Base-by-base conservation (phyloP, 208 protist genomes). In the Crithidia bombi region DNA sequence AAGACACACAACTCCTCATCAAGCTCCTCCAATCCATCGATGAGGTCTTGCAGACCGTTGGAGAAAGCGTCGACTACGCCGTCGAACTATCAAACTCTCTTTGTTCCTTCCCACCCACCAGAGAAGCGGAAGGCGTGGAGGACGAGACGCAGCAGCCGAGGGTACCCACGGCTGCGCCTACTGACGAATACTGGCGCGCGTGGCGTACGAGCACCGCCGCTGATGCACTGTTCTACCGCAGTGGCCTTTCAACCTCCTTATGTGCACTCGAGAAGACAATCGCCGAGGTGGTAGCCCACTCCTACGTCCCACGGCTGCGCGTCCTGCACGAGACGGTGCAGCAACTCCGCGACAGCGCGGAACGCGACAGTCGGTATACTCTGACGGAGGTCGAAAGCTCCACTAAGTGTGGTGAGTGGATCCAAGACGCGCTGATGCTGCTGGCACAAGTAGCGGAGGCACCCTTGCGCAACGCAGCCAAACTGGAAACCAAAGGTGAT, bases 171-270 rank as follows among this genome's bases (percentile, higher is more conserved):
- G 21, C 9, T 17, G 12, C 23, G 3, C 63, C 63, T 5, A 52
- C 49, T 0, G 28, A 23, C 19, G 35, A 7, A 9, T 59, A 61
- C n/a, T 69, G 64, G 64, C 49, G 51, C 7, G 52, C 5, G 17
- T 69, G 59, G 70, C 33, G 52, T 23, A 7, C 62, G 6, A 30
- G 23, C 3, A 25, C 19, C 3, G 44, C 44, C 0, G 62, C 32
- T 0, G 46, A 23, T 2, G 50, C 46, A 12, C 25, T 65, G 0
- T 65, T 70, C 32, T 38, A 69, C 46, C 46, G 63, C 28, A 69
- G 46, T 28, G 63, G 63, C 35, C 17, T 76, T 5, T 76, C 70
- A 6, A 69, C 70, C 14, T 25, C 63, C 2, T 50, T 69, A 15
- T 35, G 43, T 17, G 25, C 70, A 0, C 36, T 69, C 3, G 70